phyloP scores from a whole-genome alignment of 208 protist genomes.

The Acanthamoeba sp. region DNA sequence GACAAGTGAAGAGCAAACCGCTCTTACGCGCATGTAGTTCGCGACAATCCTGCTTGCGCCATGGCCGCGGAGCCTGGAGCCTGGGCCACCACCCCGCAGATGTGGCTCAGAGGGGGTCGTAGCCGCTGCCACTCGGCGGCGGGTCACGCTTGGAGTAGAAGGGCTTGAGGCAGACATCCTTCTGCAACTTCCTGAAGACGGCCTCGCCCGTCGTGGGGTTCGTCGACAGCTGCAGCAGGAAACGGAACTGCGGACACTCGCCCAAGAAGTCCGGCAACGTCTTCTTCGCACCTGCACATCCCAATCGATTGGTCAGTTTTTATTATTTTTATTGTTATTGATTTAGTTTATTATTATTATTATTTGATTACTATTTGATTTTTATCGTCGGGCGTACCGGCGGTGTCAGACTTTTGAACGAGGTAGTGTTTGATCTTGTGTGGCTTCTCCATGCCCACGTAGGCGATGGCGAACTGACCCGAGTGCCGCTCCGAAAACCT shows the following conservation, averaged over 20 bases:
- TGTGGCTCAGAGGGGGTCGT: slow-evolving; percentile 54
- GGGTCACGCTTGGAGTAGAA: slow-evolving; percentile 74
- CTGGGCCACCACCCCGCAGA: no score
- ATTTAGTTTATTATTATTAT: neutral
- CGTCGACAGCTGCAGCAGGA: slow-evolving; percentile 70
- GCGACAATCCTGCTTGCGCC: no score
- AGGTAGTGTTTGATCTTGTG: slow-evolving; percentile 76
- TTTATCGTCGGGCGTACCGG: slow-evolving; percentile 28
- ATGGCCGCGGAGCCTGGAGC: no score
- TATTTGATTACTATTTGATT: neutral
- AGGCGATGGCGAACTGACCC: slow-evolving; percentile 72
- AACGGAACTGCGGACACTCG: slow-evolving; percentile 73
- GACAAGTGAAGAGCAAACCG: no score
- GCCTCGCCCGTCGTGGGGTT: slow-evolving; percentile 69
- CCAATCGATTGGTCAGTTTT: no score
- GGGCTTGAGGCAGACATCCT: slow-evolving; percentile 72
- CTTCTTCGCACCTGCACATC: slow-evolving; percentile 66
- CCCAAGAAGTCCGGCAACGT: slow-evolving; percentile 71
- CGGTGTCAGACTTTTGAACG: slow-evolving; percentile 71
- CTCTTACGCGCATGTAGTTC: no score
- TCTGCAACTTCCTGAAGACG: slow-evolving; percentile 73
- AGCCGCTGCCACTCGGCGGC: slow-evolving; percentile 70
- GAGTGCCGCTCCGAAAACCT: slow-evolving; percentile 70
- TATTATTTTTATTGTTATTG: no score
- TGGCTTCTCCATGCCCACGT: slow-evolving; percentile 59